phyloP scores from a whole-genome alignment of 169 alveolate species.

The Perkinsus marinus region DNA sequence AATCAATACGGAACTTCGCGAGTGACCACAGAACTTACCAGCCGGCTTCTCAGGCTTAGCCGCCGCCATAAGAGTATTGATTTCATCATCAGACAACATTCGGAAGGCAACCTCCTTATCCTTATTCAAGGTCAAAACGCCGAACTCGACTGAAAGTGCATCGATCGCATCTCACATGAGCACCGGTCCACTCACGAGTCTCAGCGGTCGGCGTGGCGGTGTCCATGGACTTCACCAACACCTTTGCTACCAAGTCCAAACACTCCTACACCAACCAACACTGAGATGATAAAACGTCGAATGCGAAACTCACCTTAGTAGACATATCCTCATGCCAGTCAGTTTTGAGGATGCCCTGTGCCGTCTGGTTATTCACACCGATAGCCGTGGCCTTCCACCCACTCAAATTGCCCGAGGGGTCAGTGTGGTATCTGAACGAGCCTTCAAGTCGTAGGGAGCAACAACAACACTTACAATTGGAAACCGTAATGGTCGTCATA shows the following conservation, averaged over 20 bases:
- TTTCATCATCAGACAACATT: neutral
- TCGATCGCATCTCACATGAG: neutral
- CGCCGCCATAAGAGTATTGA: neutral
- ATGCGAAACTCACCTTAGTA: no score
- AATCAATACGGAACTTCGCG: neutral
- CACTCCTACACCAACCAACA: neutral
- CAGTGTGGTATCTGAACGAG: conserved; percentile 75
- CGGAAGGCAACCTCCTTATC: neutral
- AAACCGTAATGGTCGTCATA: conserved; percentile 85
- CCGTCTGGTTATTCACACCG: conserved; percentile 82
- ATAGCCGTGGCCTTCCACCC: conserved; percentile 99
- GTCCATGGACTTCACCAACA: neutral
- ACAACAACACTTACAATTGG: conserved; percentile 30
- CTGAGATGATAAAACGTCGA: no score
- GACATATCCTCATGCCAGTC: no score
- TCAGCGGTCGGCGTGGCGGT: neutral
- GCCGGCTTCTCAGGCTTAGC: neutral
- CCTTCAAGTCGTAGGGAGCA: no score
- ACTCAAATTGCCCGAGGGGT: conserved; percentile 96
- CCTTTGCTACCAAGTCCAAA: neutral
- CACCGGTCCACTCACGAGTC: neutral
- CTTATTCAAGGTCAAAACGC: neutral
- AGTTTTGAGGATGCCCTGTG: conserved; percentile 71
- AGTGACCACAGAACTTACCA: neutral
- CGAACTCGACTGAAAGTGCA: neutral